Percentiles rank a stretch among this genome's conserved stretches.
These are phyloP conservation scores for Kernera saxatilis DNA, from an alignment of 345 rosid genomes.

Conservation along the genomic window DNA sequence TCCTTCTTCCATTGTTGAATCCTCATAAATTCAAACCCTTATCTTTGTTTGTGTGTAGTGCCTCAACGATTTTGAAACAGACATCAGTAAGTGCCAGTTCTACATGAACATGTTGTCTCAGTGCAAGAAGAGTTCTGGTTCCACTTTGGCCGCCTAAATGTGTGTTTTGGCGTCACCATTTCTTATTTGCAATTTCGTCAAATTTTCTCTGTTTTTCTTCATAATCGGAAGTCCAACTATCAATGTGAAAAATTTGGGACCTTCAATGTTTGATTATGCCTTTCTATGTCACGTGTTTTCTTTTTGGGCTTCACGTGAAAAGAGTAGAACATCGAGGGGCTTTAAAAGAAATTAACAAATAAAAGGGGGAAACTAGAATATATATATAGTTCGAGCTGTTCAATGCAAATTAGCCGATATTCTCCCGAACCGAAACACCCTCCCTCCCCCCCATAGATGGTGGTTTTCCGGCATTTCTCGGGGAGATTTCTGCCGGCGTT, in stretches of 20 bases:
- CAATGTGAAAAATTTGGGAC: not conserved
- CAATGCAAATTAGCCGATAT: not conserved
- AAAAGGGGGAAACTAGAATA: not conserved
- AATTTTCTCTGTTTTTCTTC: not conserved
- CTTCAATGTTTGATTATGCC: not conserved
- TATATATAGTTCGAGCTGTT: not conserved
- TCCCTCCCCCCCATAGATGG: not conserved
- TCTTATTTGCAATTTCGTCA: not conserved
- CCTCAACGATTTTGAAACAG: constrained; percentile 48
- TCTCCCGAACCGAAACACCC: not conserved
- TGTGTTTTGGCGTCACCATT: not conserved
- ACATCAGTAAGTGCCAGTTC: constrained; percentile 80
- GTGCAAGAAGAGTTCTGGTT: constrained; percentile 55
- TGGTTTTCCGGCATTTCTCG: constrained; percentile 12
- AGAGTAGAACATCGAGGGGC: not conserved
- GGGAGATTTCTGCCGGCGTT: not conserved
- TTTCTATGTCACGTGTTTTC: not conserved
- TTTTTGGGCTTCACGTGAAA: not conserved
- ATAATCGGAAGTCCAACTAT: too few species aligned
- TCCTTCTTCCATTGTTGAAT: too few species aligned
- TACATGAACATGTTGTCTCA: constrained; percentile 74
- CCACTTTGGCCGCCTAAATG: constrained; percentile 36
- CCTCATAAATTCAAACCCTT: too few species aligned
- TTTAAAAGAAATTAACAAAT: not conserved
- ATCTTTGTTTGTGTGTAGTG: constrained; percentile 45